Evolutionary conservation across 192 early-diverging fungal species (phyloP).

Genomic region (Piromyces finnis): DNA sequence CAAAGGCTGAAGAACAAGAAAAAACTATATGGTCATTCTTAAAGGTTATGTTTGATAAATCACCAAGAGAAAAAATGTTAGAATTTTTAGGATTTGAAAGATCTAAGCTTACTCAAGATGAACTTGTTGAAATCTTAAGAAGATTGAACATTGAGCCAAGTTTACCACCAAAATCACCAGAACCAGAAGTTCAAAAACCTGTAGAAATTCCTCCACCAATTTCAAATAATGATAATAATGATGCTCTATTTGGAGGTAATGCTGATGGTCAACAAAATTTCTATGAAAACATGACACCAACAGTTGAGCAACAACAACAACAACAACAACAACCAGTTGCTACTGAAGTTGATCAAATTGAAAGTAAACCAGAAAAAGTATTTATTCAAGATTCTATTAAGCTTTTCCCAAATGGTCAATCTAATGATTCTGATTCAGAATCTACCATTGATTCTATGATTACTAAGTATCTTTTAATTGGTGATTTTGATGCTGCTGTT

Average conservation of each 20-base stretch:
- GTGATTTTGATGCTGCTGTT: slow-evolving; percentile 87
- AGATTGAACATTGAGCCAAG: slow-evolving; percentile 14
- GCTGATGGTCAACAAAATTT: background rate
- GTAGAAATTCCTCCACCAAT: background rate
- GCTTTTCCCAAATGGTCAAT: slow-evolving; percentile 28
- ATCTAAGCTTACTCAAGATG: slow-evolving; percentile 35
- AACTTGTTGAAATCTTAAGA: slow-evolving; percentile 27
- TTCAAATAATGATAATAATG: too few relatives aligned
- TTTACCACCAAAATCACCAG: slow-evolving; percentile 1
- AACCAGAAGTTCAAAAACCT: slow-evolving; percentile 4
- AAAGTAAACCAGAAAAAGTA: background rate
- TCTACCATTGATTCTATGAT: slow-evolving; percentile 49
- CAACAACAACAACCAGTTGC: too few relatives aligned
- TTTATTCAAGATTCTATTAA: slow-evolving; percentile 3
- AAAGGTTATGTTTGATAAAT: slow-evolving; percentile 59
- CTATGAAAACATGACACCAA: background rate
- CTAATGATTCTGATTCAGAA: slow-evolving; percentile 31
- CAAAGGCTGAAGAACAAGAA: slow-evolving; percentile 13
- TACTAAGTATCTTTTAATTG: slow-evolving; percentile 65
- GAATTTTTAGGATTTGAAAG: slow-evolving; percentile 81
- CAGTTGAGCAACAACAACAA: background rate
- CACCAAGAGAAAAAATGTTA: slow-evolving; percentile 61
- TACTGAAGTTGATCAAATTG: background rate
- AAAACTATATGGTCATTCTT: slow-evolving; percentile 59
- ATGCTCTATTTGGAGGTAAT: background rate